phyloP scores from a whole-genome alignment of 139 green algal genomes.

The Picochlorum sp. region DNA sequence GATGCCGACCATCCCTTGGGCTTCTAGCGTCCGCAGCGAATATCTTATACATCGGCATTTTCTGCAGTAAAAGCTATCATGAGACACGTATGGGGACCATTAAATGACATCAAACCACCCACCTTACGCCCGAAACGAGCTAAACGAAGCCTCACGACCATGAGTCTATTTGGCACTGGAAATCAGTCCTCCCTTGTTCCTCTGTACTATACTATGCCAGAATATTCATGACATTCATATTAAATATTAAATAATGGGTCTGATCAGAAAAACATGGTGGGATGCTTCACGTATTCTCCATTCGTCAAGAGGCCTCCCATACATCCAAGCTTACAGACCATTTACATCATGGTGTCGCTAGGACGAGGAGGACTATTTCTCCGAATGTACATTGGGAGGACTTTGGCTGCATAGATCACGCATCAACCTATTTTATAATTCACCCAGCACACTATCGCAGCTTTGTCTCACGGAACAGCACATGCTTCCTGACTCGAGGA shows the following conservation, averaged over 20 bases:
- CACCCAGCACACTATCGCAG: slow-evolving; percentile 30
- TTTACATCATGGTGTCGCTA: too few relatives aligned
- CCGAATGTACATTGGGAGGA: too few relatives aligned
- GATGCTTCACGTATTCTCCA: too few relatives aligned
- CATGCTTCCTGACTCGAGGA: slow-evolving; percentile 55
- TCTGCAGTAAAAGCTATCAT: slow-evolving; percentile 31
- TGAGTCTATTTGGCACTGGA: slow-evolving; percentile 11
- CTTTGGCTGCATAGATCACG: background rate
- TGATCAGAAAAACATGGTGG: too few relatives aligned
- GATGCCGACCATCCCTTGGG: slow-evolving; percentile 63
- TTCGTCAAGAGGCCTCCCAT: too few relatives aligned
- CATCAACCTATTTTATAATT: background rate
- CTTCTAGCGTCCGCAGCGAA: slow-evolving; percentile 59
- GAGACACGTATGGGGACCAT: background rate
- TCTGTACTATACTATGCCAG: background rate
- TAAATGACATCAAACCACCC: background rate
- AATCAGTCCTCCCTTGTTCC: background rate
- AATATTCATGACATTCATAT: background rate
- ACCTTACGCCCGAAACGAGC: slow-evolving; percentile 64
- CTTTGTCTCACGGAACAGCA: slow-evolving; percentile 75
- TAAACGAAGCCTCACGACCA: slow-evolving; percentile 68
- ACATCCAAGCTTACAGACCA: too few relatives aligned
- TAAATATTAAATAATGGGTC: background rate
- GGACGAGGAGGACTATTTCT: too few relatives aligned
- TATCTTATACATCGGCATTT: slow-evolving; percentile 76